Evolutionary conservation across 768 basidiomycete genomes (phyloP).

Genomic region (Trametes cinnabarina): DNA sequence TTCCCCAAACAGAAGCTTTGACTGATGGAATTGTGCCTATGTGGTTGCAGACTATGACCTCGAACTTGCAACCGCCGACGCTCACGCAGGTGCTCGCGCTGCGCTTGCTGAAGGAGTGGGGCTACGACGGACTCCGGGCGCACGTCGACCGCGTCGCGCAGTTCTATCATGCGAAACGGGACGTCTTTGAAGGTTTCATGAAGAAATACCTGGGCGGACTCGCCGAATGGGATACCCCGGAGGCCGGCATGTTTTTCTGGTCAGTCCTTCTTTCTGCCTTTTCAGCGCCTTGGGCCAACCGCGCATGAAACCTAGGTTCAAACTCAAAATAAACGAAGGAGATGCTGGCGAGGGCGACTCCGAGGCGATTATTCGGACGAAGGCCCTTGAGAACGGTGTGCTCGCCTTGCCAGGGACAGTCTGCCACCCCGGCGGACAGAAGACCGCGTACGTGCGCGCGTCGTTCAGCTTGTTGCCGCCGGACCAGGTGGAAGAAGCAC

Average conservation of each 20-base stretch:
- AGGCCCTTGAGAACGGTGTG: conserved; percentile 77
- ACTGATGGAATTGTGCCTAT: neutral
- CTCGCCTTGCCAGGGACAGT: conserved; percentile 86
- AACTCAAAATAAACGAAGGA: conserved; percentile 44
- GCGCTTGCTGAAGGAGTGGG: conserved; percentile 67
- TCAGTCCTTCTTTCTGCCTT: conserved; percentile 33
- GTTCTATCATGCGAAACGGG: conserved; percentile 72
- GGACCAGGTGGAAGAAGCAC: conserved; percentile 71
- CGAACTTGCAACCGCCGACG: conserved; percentile 66
- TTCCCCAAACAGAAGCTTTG: neutral
- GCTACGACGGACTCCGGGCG: conserved; percentile 65
- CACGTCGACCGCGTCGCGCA: conserved; percentile 69
- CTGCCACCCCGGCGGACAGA: conserved; percentile 71
- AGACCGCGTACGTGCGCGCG: conserved; percentile 75
- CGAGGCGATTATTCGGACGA: conserved; percentile 64
- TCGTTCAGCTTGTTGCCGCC: conserved; percentile 71
- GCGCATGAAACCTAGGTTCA: conserved; percentile 54
- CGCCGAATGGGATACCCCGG: conserved; percentile 68
- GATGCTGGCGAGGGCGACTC: conserved; percentile 57
- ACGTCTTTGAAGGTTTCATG: conserved; percentile 76
- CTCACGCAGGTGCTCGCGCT: conserved; percentile 62
- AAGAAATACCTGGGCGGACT: conserved; percentile 73
- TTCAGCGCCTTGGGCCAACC: too few relatives aligned
- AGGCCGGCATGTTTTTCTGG: conserved; percentile 92
- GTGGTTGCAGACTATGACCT: conserved; percentile 54